These are phyloP conservation scores for Hygrophoropsis aurantiaca DNA, from an alignment of 768 basidiomycete genomes.

Conservation along the genomic window DNA sequence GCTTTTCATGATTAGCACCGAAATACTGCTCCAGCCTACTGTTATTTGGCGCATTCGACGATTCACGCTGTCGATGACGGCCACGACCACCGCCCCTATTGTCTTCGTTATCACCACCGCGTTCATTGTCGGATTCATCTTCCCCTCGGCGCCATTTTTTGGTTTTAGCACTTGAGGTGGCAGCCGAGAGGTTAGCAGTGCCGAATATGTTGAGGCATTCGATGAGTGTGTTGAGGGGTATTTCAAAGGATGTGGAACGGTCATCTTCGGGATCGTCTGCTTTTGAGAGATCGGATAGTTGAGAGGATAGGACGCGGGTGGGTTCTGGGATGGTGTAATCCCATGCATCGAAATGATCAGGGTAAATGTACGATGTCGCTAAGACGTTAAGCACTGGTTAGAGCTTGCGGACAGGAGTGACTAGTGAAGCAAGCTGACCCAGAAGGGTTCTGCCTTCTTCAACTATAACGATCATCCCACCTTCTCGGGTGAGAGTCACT, in stretches of 20 bases:
- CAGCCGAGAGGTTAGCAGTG: conserved; percentile 50
- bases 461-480: conserved; percentile 75
- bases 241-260: conserved; percentile 59
- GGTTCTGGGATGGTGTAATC: conserved; percentile 50
- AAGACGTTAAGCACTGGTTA: background rate
- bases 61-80: background rate
- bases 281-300: conserved; percentile 22
- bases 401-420: conserved; percentile 4
- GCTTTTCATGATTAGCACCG: conserved; percentile 50
- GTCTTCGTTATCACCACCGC: conserved; percentile 37
- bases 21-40: conserved; percentile 60
- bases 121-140: conserved; percentile 42
- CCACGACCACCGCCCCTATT: conserved; percentile 30
- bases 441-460: conserved; percentile 83
- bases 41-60: background rate
- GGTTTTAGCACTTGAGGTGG: conserved; percentile 33
- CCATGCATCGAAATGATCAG: conserved; percentile 80
- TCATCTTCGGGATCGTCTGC: conserved; percentile 10
- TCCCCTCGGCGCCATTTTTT: conserved; percentile 47
- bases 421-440: conserved; percentile 46
- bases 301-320: conserved; percentile 8
- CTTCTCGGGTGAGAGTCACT: conserved; percentile 58
- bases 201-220: conserved; percentile 95
- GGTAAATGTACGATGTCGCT: conserved; percentile 85
- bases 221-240: conserved; percentile 80